phyloP scores from a whole-genome alignment of 495 filamentous ascomycete species.

The Trypethelium eluteriae region DNA sequence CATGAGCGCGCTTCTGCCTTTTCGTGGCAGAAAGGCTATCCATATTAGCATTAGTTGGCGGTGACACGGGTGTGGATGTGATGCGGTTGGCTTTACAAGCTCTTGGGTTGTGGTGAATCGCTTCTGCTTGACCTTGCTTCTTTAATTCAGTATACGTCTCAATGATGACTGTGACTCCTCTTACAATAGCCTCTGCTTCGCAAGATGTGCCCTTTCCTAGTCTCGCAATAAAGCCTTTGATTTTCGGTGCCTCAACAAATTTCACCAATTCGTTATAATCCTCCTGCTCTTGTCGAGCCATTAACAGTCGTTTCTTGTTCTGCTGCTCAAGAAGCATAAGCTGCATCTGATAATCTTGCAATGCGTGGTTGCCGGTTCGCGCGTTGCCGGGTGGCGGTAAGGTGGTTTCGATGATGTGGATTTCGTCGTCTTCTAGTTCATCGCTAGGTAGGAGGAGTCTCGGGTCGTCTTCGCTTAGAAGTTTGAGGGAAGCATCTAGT shows the following conservation, averaged over 20 bases:
- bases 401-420: background rate
- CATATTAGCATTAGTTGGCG: background rate
- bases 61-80: background rate
- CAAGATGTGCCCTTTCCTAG: background rate
- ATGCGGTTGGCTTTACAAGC: background rate
- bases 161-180: background rate
- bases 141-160: too few relatives aligned
- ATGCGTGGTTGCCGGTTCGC: conserved; percentile 57
- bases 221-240: too few relatives aligned
- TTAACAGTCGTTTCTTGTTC: conserved; percentile 88
- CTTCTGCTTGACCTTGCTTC: too few relatives aligned
- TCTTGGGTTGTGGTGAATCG: background rate
- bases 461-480: background rate
- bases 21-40: background rate
- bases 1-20: background rate
- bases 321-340: conserved; percentile 96
- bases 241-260: too few relatives aligned
- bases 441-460: background rate
- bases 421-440: background rate
- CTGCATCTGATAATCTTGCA: conserved; percentile 98
- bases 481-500: background rate
- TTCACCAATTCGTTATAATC: conserved; percentile 33
- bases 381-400: background rate
- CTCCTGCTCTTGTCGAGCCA: conserved; percentile 91
- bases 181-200: background rate